Evolutionary conservation across 305 asterid species (phyloP).

Genomic region (Galium porrigens): DNA sequence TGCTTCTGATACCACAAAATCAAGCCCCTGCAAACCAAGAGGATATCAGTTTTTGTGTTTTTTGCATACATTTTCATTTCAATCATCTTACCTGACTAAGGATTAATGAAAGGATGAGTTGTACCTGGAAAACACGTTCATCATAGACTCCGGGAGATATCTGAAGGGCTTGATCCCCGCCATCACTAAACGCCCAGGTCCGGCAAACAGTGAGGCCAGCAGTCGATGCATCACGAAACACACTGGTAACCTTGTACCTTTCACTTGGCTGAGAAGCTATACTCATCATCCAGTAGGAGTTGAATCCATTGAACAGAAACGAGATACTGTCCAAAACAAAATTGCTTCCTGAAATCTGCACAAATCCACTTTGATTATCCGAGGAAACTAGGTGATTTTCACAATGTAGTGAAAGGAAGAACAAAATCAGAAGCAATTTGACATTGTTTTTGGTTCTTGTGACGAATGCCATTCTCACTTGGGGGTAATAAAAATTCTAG

Average conservation of each 20-base stretch:
- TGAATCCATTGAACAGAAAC: constrained; percentile 38
- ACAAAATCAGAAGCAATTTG: neutral
- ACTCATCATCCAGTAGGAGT: constrained; percentile 47
- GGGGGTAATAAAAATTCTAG: neutral
- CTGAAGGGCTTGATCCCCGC: constrained; percentile 34
- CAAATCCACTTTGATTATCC: neutral
- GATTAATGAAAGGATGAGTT: neutral
- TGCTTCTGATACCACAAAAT: constrained; percentile 61
- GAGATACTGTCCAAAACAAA: constrained; percentile 27
- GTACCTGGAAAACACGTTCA: constrained; percentile 38
- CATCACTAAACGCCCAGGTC: constrained; percentile 51
- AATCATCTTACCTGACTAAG: neutral
- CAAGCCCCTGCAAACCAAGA: constrained; percentile 37
- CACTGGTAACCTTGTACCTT: constrained; percentile 30
- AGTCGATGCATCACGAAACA: constrained; percentile 26
- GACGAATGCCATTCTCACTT: constrained; percentile 6
- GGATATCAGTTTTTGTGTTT: neutral
- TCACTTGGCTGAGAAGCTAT: constrained; percentile 28
- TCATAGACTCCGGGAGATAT: constrained; percentile 39
- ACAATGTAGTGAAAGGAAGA: constrained; percentile 8
- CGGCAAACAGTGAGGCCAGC: constrained; percentile 44
- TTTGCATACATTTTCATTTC: neutral
- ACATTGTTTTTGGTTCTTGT: neutral
- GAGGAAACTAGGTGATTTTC: constrained; percentile 8
- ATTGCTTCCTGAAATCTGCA: constrained; percentile 18